phyloP scores from a whole-genome alignment of 2,329 filamentous ascomycete species.

The Ophidiomyces ophidiicola region DNA sequence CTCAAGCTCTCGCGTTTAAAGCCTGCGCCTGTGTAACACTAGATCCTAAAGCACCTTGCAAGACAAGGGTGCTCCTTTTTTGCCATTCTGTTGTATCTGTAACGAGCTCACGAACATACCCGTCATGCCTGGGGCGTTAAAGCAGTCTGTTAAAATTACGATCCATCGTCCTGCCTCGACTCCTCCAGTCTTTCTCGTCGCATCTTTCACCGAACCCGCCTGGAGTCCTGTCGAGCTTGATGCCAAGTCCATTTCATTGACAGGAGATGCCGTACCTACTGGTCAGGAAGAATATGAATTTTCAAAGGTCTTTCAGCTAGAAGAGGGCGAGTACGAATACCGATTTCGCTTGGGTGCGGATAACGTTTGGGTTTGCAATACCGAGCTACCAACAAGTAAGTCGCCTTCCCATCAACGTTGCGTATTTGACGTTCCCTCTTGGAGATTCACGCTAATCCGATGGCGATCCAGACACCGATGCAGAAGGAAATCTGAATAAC shows the following conservation, averaged over 20 bases:
- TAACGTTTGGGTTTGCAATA: constrained; percentile 21
- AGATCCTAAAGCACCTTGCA: constrained; percentile 1
- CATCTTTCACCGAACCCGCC: constrained; percentile 21
- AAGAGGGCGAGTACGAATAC: constrained; percentile 21
- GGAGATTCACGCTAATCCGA: too few species aligned
- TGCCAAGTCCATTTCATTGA: constrained; percentile 15
- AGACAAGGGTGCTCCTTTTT: neutral
- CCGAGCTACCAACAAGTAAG: constrained; percentile 21
- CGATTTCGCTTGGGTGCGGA: constrained; percentile 19
- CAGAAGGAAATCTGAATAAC: constrained; percentile 20
- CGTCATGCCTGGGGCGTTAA: constrained; percentile 12
- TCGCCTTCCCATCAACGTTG: neutral
- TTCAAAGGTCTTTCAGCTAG: constrained; percentile 13
- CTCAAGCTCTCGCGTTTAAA: too few species aligned
- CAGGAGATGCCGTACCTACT: constrained; percentile 10
- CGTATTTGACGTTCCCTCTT: too few species aligned
- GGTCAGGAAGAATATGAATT: constrained; percentile 15
- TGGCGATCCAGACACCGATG: constrained; percentile 16
- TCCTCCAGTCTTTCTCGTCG: constrained; percentile 20
- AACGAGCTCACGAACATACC: constrained; percentile 15
- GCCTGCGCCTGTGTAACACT: constrained; percentile 6
- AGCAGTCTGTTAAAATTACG: constrained; percentile 20
- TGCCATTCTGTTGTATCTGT: constrained; percentile 13
- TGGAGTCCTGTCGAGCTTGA: constrained; percentile 22
- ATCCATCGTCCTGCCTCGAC: constrained; percentile 20